phyloP scores from a whole-genome alignment of 345 rosid genomes.

The Murraya paniculata region DNA sequence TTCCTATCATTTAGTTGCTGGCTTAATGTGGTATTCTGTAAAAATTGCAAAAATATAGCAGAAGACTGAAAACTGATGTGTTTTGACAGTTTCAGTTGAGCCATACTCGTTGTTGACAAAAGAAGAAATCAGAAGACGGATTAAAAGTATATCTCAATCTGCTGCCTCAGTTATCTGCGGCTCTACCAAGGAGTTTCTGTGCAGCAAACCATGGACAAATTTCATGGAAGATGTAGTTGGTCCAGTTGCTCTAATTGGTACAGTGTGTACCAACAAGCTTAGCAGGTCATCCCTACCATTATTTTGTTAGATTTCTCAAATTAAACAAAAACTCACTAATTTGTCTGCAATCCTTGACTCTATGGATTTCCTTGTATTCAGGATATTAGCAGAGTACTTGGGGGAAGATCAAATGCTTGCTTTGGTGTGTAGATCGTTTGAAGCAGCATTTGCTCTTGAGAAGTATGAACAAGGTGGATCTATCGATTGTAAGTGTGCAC shows the following conservation, averaged over 20 bases:
- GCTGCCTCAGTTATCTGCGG: conserved; percentile 48
- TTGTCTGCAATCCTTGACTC: not conserved
- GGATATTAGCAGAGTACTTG: conserved; percentile 56
- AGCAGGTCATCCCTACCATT: conserved; percentile 44
- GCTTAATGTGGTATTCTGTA: not conserved
- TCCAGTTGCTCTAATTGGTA: conserved; percentile 55
- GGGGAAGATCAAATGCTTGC: conserved; percentile 73
- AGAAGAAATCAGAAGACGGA: conserved; percentile 42
- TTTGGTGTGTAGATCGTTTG: conserved; percentile 50
- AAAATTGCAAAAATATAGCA: not conserved
- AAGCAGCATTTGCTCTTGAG: conserved; percentile 34
- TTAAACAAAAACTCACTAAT: not conserved
- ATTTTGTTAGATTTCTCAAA: not conserved
- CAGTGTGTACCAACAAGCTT: conserved; percentile 37
- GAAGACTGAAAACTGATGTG: not conserved
- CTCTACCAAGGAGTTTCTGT: conserved; percentile 9
- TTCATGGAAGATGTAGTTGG: conserved; percentile 39
- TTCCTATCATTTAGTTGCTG: not conserved
- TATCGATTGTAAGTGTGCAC: conserved; percentile 26
- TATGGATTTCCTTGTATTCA: conserved; percentile 16
- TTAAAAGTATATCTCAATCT: conserved; percentile 33
- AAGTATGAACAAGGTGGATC: conserved; percentile 28
- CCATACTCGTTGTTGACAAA: conserved; percentile 32
- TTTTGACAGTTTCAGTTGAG: conserved; percentile 35
- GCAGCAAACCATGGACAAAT: conserved; percentile 14